phyloP scores from a whole-genome alignment of 352 stramenopile genomes.

The Globisporangium cystogenes region DNA sequence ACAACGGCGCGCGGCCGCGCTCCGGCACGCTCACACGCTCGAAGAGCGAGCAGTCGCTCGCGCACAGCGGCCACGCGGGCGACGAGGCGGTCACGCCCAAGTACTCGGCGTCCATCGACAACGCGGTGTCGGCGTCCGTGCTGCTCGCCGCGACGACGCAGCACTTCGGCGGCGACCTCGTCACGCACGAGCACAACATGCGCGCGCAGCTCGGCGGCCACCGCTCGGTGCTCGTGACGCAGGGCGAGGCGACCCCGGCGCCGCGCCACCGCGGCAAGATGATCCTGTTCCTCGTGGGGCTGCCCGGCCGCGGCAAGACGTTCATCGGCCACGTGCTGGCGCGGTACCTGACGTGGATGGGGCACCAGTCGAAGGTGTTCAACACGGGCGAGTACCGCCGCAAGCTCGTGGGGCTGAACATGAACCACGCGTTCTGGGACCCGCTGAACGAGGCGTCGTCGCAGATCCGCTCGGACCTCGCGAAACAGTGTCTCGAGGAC shows the following conservation, averaged over 20 bases:
- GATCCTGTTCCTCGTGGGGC: slow-evolving; percentile 75
- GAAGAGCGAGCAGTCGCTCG: slow-evolving; percentile 67
- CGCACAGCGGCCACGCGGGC: slow-evolving; percentile 1
- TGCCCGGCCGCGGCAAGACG: slow-evolving; percentile 78
- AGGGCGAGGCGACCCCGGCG: slow-evolving; percentile 21
- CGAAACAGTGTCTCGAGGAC: slow-evolving; percentile 66
- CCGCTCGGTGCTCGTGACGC: slow-evolving; percentile 51
- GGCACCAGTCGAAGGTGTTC: slow-evolving; percentile 75
- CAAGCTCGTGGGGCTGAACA: slow-evolving; percentile 48
- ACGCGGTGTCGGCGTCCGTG: slow-evolving; percentile 61
- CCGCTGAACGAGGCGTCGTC: slow-evolving; percentile 68
- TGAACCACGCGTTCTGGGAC: slow-evolving; percentile 82
- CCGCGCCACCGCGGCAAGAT: slow-evolving; percentile 60
- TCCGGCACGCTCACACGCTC: slow-evolving; percentile 60
- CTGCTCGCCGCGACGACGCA: slow-evolving; percentile 75
- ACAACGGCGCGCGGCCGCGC: slow-evolving; percentile 25
- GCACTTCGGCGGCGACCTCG: slow-evolving; percentile 80
- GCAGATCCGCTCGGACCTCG: slow-evolving; percentile 62
- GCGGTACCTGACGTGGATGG: slow-evolving; percentile 84
- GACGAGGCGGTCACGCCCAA: slow-evolving; percentile 35
- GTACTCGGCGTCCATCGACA: slow-evolving; percentile 68
- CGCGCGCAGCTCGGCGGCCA: slow-evolving; percentile 68
- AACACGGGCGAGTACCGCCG: slow-evolving; percentile 82
- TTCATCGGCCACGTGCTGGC: slow-evolving; percentile 82
- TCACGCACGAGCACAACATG: slow-evolving; percentile 72